Base-by-base conservation (phyloP, 2,329 filamentous ascomycete species). In the Aureobasidium sp. region DNA sequence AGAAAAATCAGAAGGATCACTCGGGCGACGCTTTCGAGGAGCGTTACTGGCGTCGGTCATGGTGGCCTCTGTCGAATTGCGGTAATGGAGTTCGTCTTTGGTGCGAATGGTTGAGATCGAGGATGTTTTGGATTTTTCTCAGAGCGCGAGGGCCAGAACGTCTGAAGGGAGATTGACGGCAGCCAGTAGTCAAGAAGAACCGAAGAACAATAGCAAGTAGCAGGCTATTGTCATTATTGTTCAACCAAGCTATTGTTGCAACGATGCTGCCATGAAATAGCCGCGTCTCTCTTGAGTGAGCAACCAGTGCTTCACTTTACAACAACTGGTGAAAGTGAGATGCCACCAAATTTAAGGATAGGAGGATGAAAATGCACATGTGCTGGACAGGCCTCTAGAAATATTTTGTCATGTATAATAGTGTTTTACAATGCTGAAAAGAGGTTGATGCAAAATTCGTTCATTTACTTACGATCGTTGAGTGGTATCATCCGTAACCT, bases 391-490 rank as follows among this genome's bases (percentile, higher is more conserved):
- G 27, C 6, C n/a, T 6, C 13, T 27, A 1, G n/a, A 26, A 9
- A 13, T 9, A 37, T 39, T 17, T 26, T 39, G n/a, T 53, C 4
- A 15, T 36, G n/a, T 13, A 8, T 34, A 6, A 32, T 51, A 10
- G 24, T 20, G 20, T 34, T 53, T 20, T 36, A 24, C 50, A 27
- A 20, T 44, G 53, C 27, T 36, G 43, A 57, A 46, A 27, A 20
- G 43, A 47, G 29, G 36, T 20, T n/a, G 20, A n/a, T 47, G 43
- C 32, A 59, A 59, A 47, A 37, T 48, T 59, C 8, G 43, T 47
- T 57, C 41, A 36, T 57, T 59, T 59, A 59, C 55, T 59, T 59
- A 59, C 55, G n/a, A 47, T 60, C 55, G 62, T 63, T 63, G 62
- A 63, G 61, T 60, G 62, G 62, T 63, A 60, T 63, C 55, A 60